phyloP scores from a whole-genome alignment of 1,139 yeast species.

The Kodamaea arcana region DNA sequence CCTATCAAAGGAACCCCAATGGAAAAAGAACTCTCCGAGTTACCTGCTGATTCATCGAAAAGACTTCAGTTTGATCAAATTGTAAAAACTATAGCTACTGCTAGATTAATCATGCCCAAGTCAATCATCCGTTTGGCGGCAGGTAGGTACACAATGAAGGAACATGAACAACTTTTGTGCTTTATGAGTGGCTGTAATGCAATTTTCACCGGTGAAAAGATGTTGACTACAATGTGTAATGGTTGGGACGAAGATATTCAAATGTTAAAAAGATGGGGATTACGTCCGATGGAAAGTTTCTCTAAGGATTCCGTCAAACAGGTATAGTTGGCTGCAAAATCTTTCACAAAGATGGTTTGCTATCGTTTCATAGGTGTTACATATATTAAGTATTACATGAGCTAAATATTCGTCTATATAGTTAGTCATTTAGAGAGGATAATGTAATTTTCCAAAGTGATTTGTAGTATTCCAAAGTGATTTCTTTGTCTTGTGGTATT shows the following conservation, averaged over 20 bases:
- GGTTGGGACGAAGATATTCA: slow-evolving; percentile 81
- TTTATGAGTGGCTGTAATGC: slow-evolving; percentile 80
- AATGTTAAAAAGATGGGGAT: slow-evolving; percentile 69
- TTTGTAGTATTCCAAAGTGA: too few species aligned
- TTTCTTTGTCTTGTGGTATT: too few species aligned
- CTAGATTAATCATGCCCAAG: slow-evolving; percentile 68
- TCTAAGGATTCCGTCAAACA: too few species aligned
- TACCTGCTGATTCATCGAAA: slow-evolving; percentile 35
- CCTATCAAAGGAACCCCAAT: slow-evolving; percentile 79
- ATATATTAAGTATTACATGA: too few species aligned
- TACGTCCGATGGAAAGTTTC: slow-evolving; percentile 53
- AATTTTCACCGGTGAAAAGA: slow-evolving; percentile 74
- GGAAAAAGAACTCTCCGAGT: slow-evolving; percentile 47
- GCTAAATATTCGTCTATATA: too few species aligned
- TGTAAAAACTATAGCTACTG: slow-evolving; percentile 70
- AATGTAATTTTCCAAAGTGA: too few species aligned
- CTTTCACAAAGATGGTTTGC: too few species aligned
- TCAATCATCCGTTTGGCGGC: slow-evolving; percentile 74
- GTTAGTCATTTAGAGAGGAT: too few species aligned
- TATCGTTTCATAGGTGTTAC: too few species aligned
- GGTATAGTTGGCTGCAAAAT: too few species aligned
- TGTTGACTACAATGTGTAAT: slow-evolving; percentile 79
- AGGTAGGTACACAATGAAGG: slow-evolving; percentile 79
- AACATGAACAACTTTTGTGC: slow-evolving; percentile 68
- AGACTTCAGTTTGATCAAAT: slow-evolving; percentile 57